phyloP scores from a whole-genome alignment of 345 rosid genomes.

The Chamaenerion angustifolium region DNA sequence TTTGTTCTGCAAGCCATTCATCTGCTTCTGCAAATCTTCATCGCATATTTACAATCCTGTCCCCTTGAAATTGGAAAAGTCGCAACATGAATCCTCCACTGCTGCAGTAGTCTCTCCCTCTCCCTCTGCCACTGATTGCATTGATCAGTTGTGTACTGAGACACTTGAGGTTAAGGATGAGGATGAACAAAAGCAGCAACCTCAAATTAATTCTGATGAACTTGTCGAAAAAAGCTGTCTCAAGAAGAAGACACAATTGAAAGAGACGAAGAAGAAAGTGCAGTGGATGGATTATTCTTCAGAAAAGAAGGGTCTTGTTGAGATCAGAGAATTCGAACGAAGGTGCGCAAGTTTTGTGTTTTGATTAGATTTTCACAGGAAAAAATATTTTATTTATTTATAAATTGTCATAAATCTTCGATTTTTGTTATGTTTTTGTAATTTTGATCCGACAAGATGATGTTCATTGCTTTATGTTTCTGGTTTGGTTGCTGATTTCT shows the following conservation, averaged over 20 bases:
- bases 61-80: constrained; percentile 42
- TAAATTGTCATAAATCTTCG: no score
- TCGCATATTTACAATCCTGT: constrained; percentile 32
- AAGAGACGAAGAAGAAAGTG: constrained; percentile 27
- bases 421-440: no score
- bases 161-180: constrained; percentile 8
- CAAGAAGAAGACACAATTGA: constrained; percentile 11
- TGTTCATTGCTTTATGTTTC: no score
- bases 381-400: no score
- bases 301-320: no score
- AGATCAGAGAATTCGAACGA: no score
- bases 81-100: constrained; percentile 19
- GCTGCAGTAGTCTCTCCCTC: no score
- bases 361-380: no score
- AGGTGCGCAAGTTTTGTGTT: no score
- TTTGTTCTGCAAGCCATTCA: constrained; percentile 49
- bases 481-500: no score
- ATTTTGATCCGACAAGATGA: no score
- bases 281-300: constrained; percentile 40
- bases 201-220: constrained; percentile 7
- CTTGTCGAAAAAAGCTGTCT: constrained; percentile 24
- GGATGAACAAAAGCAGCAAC: constrained; percentile 11
- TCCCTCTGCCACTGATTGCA: constrained; percentile 12
- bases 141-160: constrained; percentile 14
- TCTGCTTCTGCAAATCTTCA: constrained; percentile 65